Base-by-base conservation (phyloP, 2,329 filamentous ascomycete genomes). In the Trichoderma sp. region DNA sequence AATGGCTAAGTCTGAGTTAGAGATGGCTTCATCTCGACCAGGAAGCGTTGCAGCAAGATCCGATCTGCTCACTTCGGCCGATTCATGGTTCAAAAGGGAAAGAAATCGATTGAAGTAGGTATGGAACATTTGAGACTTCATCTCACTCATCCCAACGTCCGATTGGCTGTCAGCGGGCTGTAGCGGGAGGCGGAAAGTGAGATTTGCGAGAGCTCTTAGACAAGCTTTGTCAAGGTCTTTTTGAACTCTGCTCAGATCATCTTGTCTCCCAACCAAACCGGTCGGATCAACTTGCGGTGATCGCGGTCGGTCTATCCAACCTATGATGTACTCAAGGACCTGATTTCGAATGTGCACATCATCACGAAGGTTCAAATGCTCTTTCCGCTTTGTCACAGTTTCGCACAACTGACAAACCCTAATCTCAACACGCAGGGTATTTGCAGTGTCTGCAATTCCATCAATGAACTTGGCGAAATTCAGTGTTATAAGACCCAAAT, bases 71-170 rank as follows among this genome's bases (percentile, higher is more conserved):
- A 74, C 66, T 49, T 89, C 86, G 8, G 79, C 73, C 0, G 83
- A 77, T 66, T 90, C 87, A 60, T 87, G 82, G 70, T 89, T 89
- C 32, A 91, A 81, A 5, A 91, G 79, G 0, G 88, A 90, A 24
- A 91, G 80, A 74, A 91, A 91, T 8, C 88, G 83, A 71, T 90
- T 91, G 78, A 91, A 91, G 76, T 91, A 91, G 7, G 86, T 88
- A 70, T 90, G 88, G 74, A 91, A 91, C 85, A 91, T 89, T 73
- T 91, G 87, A 0, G 87, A 89, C 75, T 91, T 91, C 64, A 89
- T 83, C 76, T 91, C 89, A 72, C 88, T 90, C 65, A 87, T 88
- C 55, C 88, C 87, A 1, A 87, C 88, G 77, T 91, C 89, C 14
- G 84, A 88, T 72, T 90, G 87, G 5, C 86, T 87, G 64, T 91